Conservation (phyloP, 2,329 filamentous ascomycete genomes). For the Phialophora chinensis region DNA sequence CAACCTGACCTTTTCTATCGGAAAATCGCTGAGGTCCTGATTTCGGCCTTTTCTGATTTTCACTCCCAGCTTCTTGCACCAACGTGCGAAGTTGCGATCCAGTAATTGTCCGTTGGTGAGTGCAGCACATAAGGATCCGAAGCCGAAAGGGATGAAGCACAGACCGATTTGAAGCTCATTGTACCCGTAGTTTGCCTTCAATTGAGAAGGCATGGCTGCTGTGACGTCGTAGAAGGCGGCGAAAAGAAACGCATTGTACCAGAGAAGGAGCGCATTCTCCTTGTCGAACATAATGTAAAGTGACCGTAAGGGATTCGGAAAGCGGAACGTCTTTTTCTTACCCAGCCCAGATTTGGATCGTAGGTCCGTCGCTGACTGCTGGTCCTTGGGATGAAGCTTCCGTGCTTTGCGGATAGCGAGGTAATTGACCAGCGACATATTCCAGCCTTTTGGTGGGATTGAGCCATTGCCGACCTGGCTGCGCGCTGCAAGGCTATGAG, state of each 20-base stretch:
- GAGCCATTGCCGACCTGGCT: conserved; percentile 49
- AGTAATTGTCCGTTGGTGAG: conserved; percentile 57
- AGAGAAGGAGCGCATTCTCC: conserved; percentile 47
- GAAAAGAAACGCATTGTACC: conserved; percentile 53
- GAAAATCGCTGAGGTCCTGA: conserved; percentile 58
- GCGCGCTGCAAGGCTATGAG: conserved; percentile 35
- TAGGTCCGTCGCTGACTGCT: neutral
- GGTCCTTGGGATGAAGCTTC: conserved; percentile 20
- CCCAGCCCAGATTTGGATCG: conserved; percentile 8
- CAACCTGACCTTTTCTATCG: conserved; percentile 53
- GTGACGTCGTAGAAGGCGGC: conserved; percentile 57
- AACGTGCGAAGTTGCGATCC: conserved; percentile 75
- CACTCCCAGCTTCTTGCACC: conserved; percentile 67
- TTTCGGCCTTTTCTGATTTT: conserved; percentile 64
- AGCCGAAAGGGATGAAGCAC: conserved; percentile 43
- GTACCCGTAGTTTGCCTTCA: conserved; percentile 54
- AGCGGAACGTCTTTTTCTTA: conserved; percentile 33
- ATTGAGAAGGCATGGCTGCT: conserved; percentile 54
- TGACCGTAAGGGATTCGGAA: conserved; percentile 52
- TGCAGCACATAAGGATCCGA: conserved; percentile 41
- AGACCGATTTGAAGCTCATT: conserved; percentile 55
- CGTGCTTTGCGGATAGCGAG: conserved; percentile 38
- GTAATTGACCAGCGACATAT: conserved; percentile 43
- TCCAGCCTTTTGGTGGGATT: conserved; percentile 47
- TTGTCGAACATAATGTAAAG: conserved; percentile 47